Evolutionary conservation across 306 rosid genomes (phyloP).

Genomic region (Coriaria nepalensis): DNA sequence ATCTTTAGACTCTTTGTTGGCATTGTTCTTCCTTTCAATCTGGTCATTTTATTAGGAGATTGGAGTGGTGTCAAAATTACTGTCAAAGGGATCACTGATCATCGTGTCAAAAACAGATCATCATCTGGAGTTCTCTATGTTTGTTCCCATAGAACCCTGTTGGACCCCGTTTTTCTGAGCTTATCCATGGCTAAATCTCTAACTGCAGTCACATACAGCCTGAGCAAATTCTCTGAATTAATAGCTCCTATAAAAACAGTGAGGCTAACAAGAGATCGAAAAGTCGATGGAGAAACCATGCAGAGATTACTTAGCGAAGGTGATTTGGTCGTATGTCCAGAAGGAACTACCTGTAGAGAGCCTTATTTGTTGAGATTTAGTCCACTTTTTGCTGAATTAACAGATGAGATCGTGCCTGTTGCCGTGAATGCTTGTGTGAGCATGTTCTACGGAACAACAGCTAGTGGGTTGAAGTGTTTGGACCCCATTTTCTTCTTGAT

Average conservation of each 20-base stretch:
- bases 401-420: slow-evolving; percentile 79
- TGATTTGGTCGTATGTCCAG: slow-evolving; percentile 90
- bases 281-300: slow-evolving; percentile 59
- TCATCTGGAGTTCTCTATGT: slow-evolving; percentile 52
- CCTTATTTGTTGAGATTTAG: slow-evolving; percentile 81
- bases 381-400: slow-evolving; percentile 76
- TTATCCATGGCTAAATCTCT: slow-evolving; percentile 30
- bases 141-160: slow-evolving; percentile 59
- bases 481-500: slow-evolving; percentile 76
- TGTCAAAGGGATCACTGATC: slow-evolving; percentile 16
- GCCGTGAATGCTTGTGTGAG: slow-evolving; percentile 49
- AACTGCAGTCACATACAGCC: slow-evolving; percentile 66
- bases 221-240: slow-evolving; percentile 51
- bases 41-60: slow-evolving; percentile 21
- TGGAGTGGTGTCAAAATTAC: slow-evolving; percentile 34
- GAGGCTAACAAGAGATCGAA: slow-evolving; percentile 59
- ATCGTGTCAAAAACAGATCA: neutral
- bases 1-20: slow-evolving; percentile 58
- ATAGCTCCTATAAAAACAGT: slow-evolving; percentile 51
- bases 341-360: slow-evolving; percentile 95
- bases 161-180: slow-evolving; percentile 71
- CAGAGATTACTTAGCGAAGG: slow-evolving; percentile 40
- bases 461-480: slow-evolving; percentile 74
- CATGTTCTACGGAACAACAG: slow-evolving; percentile 96
- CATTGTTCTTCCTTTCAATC: slow-evolving; percentile 38